Evolutionary conservation across 176 grass and related monocot species (phyloP).

Genomic region (Raddia guianensis): DNA sequence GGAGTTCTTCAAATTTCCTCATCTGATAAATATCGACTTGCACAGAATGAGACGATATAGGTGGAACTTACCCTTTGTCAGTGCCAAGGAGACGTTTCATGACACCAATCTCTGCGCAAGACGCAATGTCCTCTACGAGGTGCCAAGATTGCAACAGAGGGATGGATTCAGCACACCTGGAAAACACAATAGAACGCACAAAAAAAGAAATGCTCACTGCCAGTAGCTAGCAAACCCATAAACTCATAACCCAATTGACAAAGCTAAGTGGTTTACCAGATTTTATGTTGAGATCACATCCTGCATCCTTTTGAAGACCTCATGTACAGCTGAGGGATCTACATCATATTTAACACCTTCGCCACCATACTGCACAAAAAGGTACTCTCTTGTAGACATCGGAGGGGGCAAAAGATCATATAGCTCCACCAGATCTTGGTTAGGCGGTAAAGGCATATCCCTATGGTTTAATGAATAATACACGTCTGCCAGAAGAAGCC

Average conservation of each 20-base stretch:
- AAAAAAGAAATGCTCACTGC: slow-evolving; percentile 12
- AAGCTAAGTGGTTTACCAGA: slow-evolving; percentile 1
- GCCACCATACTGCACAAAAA: slow-evolving; percentile 78
- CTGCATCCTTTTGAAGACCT: slow-evolving; percentile 60
- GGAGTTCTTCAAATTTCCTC: neutral
- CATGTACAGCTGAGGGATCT: slow-evolving; percentile 55
- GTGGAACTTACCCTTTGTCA: slow-evolving; percentile 6
- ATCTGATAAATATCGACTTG: slow-evolving; percentile 8
- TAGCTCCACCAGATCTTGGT: slow-evolving; percentile 48
- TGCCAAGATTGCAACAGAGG: neutral
- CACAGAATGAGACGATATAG: neutral
- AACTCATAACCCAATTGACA: slow-evolving; percentile 14
- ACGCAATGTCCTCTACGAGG: slow-evolving; percentile 3
- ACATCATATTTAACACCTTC: slow-evolving; percentile 72
- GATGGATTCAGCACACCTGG: slow-evolving; percentile 17
- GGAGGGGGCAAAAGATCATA: slow-evolving; percentile 69
- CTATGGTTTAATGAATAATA: slow-evolving; percentile 75
- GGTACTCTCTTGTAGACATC: slow-evolving; percentile 63
- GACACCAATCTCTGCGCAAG: neutral
- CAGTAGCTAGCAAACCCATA: neutral
- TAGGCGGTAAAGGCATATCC: slow-evolving; percentile 47
- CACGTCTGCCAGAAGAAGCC: slow-evolving; percentile 90
- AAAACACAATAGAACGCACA: slow-evolving; percentile 11
- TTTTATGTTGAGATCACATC: slow-evolving; percentile 35
- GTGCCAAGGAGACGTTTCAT: slow-evolving; percentile 2